Conservation (phyloP, 495 filamentous ascomycete genomes). For the Trichocladium uniseriatum region DNA sequence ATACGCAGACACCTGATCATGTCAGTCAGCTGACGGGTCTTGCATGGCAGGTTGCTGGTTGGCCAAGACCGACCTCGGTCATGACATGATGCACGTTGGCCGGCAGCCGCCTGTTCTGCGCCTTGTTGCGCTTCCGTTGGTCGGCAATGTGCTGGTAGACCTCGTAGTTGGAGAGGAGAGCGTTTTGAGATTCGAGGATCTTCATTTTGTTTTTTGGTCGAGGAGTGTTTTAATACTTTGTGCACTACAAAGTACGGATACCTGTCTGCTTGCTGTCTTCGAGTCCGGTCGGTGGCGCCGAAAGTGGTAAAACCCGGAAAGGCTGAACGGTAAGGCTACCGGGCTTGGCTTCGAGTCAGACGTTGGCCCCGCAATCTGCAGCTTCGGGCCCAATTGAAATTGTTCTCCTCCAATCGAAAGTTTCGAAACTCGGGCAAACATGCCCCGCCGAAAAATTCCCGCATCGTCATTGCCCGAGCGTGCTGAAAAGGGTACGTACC, state of each 20-base stretch:
- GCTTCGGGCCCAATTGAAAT: slow-evolving; percentile 11
- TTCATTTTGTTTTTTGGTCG: slow-evolving; percentile 37
- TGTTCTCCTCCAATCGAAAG: no score
- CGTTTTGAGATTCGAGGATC: slow-evolving; percentile 39
- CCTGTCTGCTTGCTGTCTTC: no score
- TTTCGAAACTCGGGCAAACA: no score
- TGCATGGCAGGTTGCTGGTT: background rate
- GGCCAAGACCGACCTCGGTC: slow-evolving; percentile 16
- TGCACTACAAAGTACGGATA: no score
- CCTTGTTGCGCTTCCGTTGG: slow-evolving; percentile 29
- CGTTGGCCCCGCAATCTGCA: background rate
- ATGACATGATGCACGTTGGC: slow-evolving; percentile 26
- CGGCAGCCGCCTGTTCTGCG: slow-evolving; percentile 32
- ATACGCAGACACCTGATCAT: slow-evolving; percentile 30
- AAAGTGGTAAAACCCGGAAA: no score
- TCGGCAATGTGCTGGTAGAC: slow-evolving; percentile 40
- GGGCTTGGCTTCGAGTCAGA: no score
- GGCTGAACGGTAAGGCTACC: no score
- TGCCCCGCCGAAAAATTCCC: slow-evolving; percentile 23
- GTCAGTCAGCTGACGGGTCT: background rate
- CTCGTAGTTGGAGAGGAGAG: slow-evolving; percentile 40
- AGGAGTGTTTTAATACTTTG: no score
- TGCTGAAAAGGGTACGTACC: background rate
- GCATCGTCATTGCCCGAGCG: slow-evolving; percentile 17
- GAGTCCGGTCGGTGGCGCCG: no score